phyloP scores from a whole-genome alignment of 306 rosid species.

The Urtica urens region DNA sequence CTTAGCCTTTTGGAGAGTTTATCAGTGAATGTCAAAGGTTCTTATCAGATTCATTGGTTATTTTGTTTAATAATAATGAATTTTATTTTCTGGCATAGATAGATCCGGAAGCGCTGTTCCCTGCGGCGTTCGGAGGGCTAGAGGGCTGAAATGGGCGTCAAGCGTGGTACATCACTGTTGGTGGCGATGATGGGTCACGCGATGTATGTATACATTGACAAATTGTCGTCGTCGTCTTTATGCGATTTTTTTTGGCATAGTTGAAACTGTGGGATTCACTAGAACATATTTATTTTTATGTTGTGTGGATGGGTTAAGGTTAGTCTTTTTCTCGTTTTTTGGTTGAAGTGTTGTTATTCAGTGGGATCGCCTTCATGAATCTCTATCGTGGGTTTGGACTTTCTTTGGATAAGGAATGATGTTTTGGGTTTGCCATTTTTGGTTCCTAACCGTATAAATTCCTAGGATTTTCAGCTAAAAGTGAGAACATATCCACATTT shows the following conservation, averaged over 20 bases:
- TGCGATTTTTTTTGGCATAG: neutral
- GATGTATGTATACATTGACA: slow-evolving; percentile 84
- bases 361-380: neutral
- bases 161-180: slow-evolving; percentile 76
- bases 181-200: slow-evolving; percentile 97
- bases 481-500: neutral
- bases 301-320: slow-evolving; percentile 1
- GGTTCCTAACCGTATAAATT: neutral
- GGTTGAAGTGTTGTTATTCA: slow-evolving; percentile 1
- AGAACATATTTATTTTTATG: slow-evolving; percentile 5
- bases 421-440: neutral
- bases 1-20: too few species aligned
- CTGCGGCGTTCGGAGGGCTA: slow-evolving; percentile 45
- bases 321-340: neutral
- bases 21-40: too few species aligned
- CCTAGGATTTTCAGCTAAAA: neutral
- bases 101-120: slow-evolving; percentile 61
- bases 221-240: slow-evolving; percentile 9
- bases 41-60: too few species aligned
- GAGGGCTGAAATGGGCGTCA: slow-evolving; percentile 73
- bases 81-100: slow-evolving; percentile 60
- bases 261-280: slow-evolving; percentile 4
- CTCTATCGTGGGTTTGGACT: neutral
- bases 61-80: too few species aligned
- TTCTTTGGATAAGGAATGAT: slow-evolving; percentile 7